These are phyloP conservation scores for Pyrenochaeta sp. DNA, from an alignment of 2,329 filamentous ascomycete genomes.

Conservation along the genomic window DNA sequence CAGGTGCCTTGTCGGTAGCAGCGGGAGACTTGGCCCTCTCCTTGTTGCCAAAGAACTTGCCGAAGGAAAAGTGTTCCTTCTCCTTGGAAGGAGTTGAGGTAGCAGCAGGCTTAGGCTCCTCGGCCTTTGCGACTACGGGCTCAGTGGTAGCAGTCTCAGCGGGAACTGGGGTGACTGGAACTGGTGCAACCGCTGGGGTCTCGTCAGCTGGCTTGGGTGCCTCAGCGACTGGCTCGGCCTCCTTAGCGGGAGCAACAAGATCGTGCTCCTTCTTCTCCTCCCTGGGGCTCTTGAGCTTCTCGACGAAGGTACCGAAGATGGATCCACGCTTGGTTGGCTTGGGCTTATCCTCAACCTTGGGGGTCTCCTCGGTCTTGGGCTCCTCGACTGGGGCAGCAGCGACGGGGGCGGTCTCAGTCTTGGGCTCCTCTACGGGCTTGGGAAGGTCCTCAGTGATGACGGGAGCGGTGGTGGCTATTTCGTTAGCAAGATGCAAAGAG, in stretches of 20 bases:
- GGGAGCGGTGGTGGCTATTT: slow-evolving; percentile 45
- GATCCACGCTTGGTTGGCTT: slow-evolving; percentile 85
- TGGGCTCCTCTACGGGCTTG: slow-evolving; percentile 47
- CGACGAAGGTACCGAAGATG: slow-evolving; percentile 78
- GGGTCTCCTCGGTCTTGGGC: slow-evolving; percentile 56
- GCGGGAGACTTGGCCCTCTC: slow-evolving; percentile 58
- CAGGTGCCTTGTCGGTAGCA: slow-evolving; percentile 35
- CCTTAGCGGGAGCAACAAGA: slow-evolving; percentile 60
- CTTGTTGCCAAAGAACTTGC: slow-evolving; percentile 59
- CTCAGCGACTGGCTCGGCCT: slow-evolving; percentile 51
- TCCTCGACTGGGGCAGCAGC: slow-evolving; percentile 30
- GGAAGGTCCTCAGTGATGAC: slow-evolving; percentile 42
- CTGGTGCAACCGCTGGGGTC: slow-evolving; percentile 50
- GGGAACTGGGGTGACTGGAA: slow-evolving; percentile 35
- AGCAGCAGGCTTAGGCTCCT: slow-evolving; percentile 41
- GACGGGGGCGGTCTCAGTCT: slow-evolving; percentile 52
- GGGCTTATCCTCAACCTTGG: slow-evolving; percentile 50
- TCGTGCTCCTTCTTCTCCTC: slow-evolving; percentile 75
- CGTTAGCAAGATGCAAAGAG: too few species aligned
- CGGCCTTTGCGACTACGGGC: slow-evolving; percentile 35
- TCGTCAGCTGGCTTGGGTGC: slow-evolving; percentile 43
- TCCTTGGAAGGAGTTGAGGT: slow-evolving; percentile 52
- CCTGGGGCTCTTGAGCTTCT: slow-evolving; percentile 60
- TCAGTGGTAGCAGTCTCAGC: slow-evolving; percentile 36
- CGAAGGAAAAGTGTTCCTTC: slow-evolving; percentile 61